Base-by-base conservation (phyloP, 1,284 basidiomycete species). In the Rhodotorula sp. region DNA sequence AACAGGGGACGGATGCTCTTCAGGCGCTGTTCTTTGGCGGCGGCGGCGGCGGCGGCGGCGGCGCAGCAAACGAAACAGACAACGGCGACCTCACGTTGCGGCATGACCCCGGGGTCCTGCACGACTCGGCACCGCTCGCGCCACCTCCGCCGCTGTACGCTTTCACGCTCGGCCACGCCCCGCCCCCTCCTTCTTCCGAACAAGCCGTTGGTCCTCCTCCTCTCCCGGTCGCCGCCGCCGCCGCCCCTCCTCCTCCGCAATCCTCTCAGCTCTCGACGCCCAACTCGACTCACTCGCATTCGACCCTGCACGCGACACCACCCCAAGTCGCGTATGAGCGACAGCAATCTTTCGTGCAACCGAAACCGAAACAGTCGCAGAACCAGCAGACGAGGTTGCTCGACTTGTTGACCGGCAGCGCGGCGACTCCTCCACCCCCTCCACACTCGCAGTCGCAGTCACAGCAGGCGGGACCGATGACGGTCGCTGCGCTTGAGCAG, bases 1-100 rank as follows among this genome's bases (percentile, higher is more conserved):
- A 72, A 54, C 67, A 77, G 53, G 72, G 74, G 22, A 74, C 63
- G 0, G 63, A 70, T 22, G 75, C 75, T 22, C 58, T 77, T 12
- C 64, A 71, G 17, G 75, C 75, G 3, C 53, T 77, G 45, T 77
- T 77, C 70, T 76, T 77, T 37, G 74, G 74, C 48, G 64, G 62
- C 6, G 62, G 66, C 8, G 49, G 22, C n/a, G 49, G n/a, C 18
- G 53, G n/a, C n/a, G 26, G 22, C 51, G n/a, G n/a, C 22, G 51
- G 51, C 22, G n/a, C 14, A 24, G 20, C 24, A 2, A 5, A 3
- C 51, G 51, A 15, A n/a, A 15, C 53, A 3, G 26, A 26, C 18
- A 17, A 7, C 5, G 24, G 14, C 24, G 53, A 26, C 53, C 29
- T 29, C 14, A 29, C 53, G 2, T 49, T 64, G 3, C 55, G 37